Evolutionary conservation across 202 grass and related monocot species (phyloP), one percentile per base, ranked within the genome.

Genomic region (Sporobolus alterniflorus): DNA sequence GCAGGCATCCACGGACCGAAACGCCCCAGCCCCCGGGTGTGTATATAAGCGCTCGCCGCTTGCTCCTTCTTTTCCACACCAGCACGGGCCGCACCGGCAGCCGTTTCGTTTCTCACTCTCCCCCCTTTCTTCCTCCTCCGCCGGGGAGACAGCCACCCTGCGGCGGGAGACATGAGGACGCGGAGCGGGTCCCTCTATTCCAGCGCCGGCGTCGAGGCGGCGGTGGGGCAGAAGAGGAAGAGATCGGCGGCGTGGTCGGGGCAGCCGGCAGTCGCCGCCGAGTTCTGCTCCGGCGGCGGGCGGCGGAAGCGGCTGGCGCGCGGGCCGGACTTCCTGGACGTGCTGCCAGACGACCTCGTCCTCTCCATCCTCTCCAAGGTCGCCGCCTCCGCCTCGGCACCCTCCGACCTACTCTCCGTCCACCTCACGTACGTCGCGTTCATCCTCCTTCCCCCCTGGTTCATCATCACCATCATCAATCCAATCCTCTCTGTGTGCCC

Each of bases 331-430:
- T 87, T 76, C 39, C 69, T 98, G 6, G 90, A 95, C 39, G 54
- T 11, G 4, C 91, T 98, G 5, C 95, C 95, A 0, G 95, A 98
- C 0, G 95, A 98, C 72, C 78, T 98, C 32, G 67, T 98, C 9
- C 56, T 98, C 9, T 84, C 67, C 1, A 79, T 98, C 54, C 72
- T 98, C 11, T 55, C 75, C 69, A 98, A 87, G 84, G 79, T 98
- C 56, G 79, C 90, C 26, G 77, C 79, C 31, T 84, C 86, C 6
- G 71, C 95, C n/a, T 41, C 71, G 8, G 83, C 92, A 5, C 90
- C 90, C 3, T 81, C 83, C 7, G 92, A 98, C 86, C 82, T 95
- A 8, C 56, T 95, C 76, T 82, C 87, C 76, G 72, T 92, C 12
- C 84, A 81, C 9, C 76, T 98, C 43, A 71, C 82, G 92, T 98